Evolutionary conservation across 306 rosid species (phyloP), one percentile per base, ranked within the genome.

Genomic region (barrel medic (Medicago truncatula)): DNA sequence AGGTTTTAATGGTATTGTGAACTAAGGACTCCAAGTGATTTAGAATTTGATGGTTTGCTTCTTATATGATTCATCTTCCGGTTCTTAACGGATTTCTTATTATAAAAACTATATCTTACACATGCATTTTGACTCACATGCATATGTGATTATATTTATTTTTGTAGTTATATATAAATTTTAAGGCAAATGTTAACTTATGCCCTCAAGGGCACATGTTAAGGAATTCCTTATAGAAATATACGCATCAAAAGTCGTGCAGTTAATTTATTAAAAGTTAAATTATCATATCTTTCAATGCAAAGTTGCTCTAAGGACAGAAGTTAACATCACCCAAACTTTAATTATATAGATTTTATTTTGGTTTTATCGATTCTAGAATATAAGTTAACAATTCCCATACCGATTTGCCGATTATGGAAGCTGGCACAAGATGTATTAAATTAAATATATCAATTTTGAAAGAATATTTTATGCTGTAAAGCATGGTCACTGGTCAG

Each of bases 401-500:
- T 71, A 36, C 56, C 18, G 44, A 46, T 73, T 65, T 64, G 38
- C 67, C 71, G 16, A 52, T 46, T 34, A 58, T 58, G 60, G 66
- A 41, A 17, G 44, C 40, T 65, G 44, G 76, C 54, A 28, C 63
- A 46, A 41, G 14, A 76, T 28, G 53, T 72, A 31, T 74, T 74
- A 68, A 28, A 31, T 74, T 74, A 68, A 28, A 50, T 68, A 43
- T 38, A 16, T 61, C 43, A 14, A 49, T 52, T 23, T 60, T 36
- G 15, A 54, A 71, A 64, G 60, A 64, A 53, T 58, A 44, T 70
- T 16, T 59, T 60, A 49, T 59, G 80, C 58, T 68, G 81, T 63
- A 71, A 66, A 78, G 70, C 58, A 14, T 64, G 81, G 75, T 70
- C 56, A 60, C 57, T 70, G 73, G 73, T 78, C 80, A 76, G 75